Evolutionary conservation across 257 asterid species (phyloP), one percentile per base, ranked within the genome.

Genomic region (Solanum sitiens): DNA sequence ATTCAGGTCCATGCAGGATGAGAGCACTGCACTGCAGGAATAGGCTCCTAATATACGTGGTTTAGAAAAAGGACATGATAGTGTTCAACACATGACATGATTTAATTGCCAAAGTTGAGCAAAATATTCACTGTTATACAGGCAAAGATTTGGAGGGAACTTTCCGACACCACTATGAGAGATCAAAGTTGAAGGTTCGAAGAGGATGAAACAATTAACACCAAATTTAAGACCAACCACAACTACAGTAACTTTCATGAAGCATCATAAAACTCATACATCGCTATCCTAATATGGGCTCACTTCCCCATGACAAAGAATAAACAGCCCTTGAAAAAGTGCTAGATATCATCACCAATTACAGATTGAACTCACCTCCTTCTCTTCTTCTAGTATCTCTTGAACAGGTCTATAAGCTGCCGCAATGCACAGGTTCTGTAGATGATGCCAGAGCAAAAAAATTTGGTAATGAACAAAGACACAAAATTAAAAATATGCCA

Each of bases 341-440:
- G 68, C 45, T 82, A 85, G 47, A 85, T 70, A 44, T 68, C 42
- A 68, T 85, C 63, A 79, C 65, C 63, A 42, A 84, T 59, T 18
- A 71, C 67, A 2, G 39, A 42, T 18, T 33, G 86, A 42, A 84
- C 65, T 88, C 85, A 95, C 98, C 98, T 87, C 92, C 87, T 14
- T 90, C 94, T 96, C 99, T 87, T 88, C 92, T 88, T 92, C 99
- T 84, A 97, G 92, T 83, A 95, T 92, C 92, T 96, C 99, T 89
- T 96, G 99, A 83, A 96, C 99, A 86, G 99, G 99, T 90, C 96
- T 92, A 88, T 97, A 96, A 67, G 99, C 98, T 83, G 99, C 96
- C 76, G 99, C 99, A 88, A 94, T 89, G 72, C 99, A 97, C 59
- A 97, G 99, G 87, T 97, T 97, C 99, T 97, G 93, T 94, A 91